A percentile compares a stretch with the other conserved stretches of the same genome.
Conservation (phyloP, 495 filamentous ascomycete species). For the Lophium mytilinum region DNA sequence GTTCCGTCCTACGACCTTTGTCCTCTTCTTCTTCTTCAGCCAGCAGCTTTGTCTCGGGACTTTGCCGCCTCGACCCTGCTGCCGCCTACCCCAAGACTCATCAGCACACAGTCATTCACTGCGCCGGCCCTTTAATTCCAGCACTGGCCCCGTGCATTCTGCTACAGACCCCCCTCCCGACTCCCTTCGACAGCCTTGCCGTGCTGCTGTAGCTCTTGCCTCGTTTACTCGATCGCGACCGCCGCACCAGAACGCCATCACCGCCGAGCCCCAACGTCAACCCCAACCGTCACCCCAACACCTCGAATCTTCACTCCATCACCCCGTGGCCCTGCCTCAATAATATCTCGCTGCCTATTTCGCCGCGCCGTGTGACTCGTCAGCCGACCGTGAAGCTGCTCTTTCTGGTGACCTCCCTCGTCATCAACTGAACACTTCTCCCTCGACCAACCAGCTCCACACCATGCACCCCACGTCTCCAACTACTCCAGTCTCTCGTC, state of each 20-base stretch:
- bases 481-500: constrained; percentile 27
- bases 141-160: constrained; percentile 10
- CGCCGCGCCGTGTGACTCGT: too few species aligned
- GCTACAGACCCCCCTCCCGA: background rate
- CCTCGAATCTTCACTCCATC: background rate
- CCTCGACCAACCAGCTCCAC: constrained; percentile 12
- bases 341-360: constrained; percentile 1
- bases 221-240: constrained; percentile 26
- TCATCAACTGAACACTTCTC: constrained; percentile 16
- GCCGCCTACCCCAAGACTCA: constrained; percentile 21
- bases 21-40: constrained; percentile 13
- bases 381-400: constrained; percentile 18
- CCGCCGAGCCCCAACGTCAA: constrained; percentile 5
- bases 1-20: constrained; percentile 2
- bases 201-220: constrained; percentile 13
- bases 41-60: constrained; percentile 17
- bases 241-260: constrained; percentile 15
- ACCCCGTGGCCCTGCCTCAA: background rate
- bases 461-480: constrained; percentile 18
- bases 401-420: constrained; percentile 11
- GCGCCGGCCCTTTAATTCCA: constrained; percentile 8
- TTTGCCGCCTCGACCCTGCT: constrained; percentile 11
- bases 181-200: constrained; percentile 9
- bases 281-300: background rate
- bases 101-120: constrained; percentile 16